Evolutionary conservation across 2,329 filamentous ascomycete species (phyloP).

Genomic region (Reticulascus tulasneorum): DNA sequence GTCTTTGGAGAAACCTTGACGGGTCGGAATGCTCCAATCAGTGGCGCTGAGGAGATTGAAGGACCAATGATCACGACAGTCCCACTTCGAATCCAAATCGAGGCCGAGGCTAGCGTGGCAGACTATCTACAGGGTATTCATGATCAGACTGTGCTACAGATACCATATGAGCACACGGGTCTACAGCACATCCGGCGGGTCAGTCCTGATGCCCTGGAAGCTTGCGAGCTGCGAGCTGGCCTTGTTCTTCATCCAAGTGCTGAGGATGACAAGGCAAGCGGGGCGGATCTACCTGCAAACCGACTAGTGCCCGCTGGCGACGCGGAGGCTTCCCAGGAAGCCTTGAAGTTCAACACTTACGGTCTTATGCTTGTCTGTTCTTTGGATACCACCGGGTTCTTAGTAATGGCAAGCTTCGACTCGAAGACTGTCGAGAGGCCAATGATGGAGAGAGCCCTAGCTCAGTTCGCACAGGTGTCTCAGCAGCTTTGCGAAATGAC

Average conservation of each 20-base stretch:
- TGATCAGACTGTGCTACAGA: conserved; percentile 50
- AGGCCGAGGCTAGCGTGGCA: conserved; percentile 34
- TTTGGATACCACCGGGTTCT: conserved; percentile 50
- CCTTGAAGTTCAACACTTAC: conserved; percentile 56
- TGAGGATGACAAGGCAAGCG: conserved; percentile 23
- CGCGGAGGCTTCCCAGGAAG: conserved; percentile 54
- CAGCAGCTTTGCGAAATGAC: conserved; percentile 41
- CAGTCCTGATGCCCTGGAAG: conserved; percentile 49
- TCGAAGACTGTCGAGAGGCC: conserved; percentile 50
- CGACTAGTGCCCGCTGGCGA: conserved; percentile 53
- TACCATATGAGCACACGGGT: conserved; percentile 62
- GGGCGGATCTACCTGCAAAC: conserved; percentile 36
- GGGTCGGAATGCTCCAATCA: conserved; percentile 47
- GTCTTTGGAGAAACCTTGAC: conserved; percentile 58
- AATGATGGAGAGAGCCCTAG: conserved; percentile 49
- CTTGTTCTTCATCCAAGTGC: conserved; percentile 49
- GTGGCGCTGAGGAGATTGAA: conserved; percentile 49
- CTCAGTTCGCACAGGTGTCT: conserved; percentile 47
- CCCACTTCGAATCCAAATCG: conserved; percentile 47
- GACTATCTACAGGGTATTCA: conserved; percentile 56
- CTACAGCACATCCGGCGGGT: conserved; percentile 57
- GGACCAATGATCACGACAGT: conserved; percentile 60
- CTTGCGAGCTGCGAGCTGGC: conserved; percentile 52
- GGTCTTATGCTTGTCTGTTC: conserved; percentile 64
- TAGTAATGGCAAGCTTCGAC: conserved; percentile 62